Base-by-base conservation (phyloP, 1,284 basidiomycete species). In the Apiotrichum mycotoxinovorans region DNA sequence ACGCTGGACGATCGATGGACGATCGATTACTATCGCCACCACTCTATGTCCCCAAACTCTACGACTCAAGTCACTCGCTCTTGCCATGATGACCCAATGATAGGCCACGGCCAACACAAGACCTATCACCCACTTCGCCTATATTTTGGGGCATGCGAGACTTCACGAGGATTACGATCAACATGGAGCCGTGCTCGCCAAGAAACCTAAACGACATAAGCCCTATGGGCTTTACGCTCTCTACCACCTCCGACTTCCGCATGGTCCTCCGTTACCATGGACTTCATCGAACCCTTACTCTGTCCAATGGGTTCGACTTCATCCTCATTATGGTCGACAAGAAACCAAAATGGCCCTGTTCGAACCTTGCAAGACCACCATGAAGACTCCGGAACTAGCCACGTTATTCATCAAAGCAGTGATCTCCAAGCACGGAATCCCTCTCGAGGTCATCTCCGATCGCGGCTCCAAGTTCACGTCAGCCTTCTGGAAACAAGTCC, bases 241-340 rank as follows among this genome's bases (percentile, higher is more conserved):
- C 67, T 80, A n/a, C 68, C 67, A 1, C n/a, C n/a, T n/a, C n/a
- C n/a, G n/a, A n/a, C n/a, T n/a, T n/a, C n/a, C n/a, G n/a, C n/a
- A 0, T 83, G 77, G 70, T 64, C 66, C 30, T 67, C 70, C 0
- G 69, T 83, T 7, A 76, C 77, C 0, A 76, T 82, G 73, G 81
- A 83, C 58, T 72, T 79, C 43, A 80, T 83, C 27, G 70, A 72
- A 9, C 72, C 76, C 23, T 67, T 83, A 0, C 82, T 0, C 9
- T 10, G 10, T 77, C 74, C 0, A 61, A 68, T 5, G 74, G 76
- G 2, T 79, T 54, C 60, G 66, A 79, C 51, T 57, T 75, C 8
- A 76, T 83, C 4, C 53, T 79, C 0, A 78, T 81, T 0, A 69
- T 82, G 0, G 80, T 79, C 0, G 76, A 80, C 51, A 74, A 0